phyloP scores from a whole-genome alignment of 2,329 filamentous ascomycete genomes.

The Nakataea oryzae region DNA sequence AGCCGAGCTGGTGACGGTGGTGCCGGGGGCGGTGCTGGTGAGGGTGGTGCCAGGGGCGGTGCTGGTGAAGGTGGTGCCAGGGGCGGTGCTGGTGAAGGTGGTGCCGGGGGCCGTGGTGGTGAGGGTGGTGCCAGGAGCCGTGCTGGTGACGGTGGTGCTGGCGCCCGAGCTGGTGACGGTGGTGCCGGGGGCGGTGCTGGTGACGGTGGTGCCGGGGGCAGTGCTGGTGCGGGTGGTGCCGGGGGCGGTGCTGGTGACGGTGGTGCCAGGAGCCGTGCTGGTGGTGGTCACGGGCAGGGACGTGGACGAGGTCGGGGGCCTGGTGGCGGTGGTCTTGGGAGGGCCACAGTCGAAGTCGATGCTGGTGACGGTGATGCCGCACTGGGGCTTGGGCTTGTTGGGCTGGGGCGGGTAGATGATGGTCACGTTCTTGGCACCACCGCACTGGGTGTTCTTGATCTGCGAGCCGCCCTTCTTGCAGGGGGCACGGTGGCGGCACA shows the following conservation, averaged over 20 bases:
- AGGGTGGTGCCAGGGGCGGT: neutral
- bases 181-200: conserved; percentile 8
- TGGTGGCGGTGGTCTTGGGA: conserved; percentile 6
- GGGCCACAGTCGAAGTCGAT: conserved; percentile 62
- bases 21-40: conserved; percentile 4
- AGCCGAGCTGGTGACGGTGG: conserved; percentile 8
- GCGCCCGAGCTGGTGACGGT: conserved; percentile 7
- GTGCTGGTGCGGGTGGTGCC: neutral
- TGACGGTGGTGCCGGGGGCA: conserved; percentile 9
- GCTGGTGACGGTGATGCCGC: conserved; percentile 63
- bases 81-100: conserved; percentile 8
- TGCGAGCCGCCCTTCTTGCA: conserved; percentile 60
- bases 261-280: conserved; percentile 2
- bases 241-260: conserved; percentile 6
- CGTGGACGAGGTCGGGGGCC: conserved; percentile 11
- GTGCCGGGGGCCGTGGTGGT: conserved; percentile 12
- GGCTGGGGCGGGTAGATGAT: conserved; percentile 56
- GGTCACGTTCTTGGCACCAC: conserved; percentile 74
- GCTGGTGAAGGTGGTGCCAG: conserved; percentile 8
- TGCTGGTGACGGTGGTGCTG: conserved; percentile 7
- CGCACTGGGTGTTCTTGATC: conserved; percentile 80
- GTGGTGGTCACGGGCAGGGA: conserved; percentile 3
- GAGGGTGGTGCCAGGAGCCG: no score
- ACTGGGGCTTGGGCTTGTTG: conserved; percentile 44
- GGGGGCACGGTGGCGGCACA: conserved; percentile 65